phyloP scores from a whole-genome alignment of 1,284 basidiomycete genomes.

The Entoloma clypeatum region DNA sequence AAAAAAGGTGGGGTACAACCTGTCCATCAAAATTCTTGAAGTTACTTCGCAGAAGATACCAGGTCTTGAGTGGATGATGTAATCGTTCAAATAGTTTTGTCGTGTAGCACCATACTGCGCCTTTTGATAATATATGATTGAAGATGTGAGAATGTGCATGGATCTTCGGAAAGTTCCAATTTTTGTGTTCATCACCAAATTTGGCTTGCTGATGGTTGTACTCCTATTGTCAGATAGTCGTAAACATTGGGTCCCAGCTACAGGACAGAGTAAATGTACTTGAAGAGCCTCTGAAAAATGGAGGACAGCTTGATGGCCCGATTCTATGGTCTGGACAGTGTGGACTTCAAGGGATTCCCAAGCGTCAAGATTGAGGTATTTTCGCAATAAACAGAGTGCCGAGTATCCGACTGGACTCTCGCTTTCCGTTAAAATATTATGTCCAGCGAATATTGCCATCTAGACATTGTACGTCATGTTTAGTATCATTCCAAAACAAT shows the following conservation, averaged over 20 bases:
- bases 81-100: neutral
- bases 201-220: neutral
- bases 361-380: neutral
- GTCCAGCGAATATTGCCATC: too few relatives aligned
- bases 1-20: neutral
- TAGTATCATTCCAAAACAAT: too few relatives aligned
- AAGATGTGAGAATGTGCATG: neutral
- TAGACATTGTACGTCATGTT: too few relatives aligned
- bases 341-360: conserved; percentile 2
- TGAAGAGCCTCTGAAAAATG: neutral
- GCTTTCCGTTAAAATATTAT: neutral
- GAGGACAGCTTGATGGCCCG: neutral
- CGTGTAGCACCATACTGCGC: neutral
- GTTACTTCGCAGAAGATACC: neutral
- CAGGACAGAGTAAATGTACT: neutral
- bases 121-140: neutral
- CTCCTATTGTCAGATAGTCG: neutral
- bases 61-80: neutral
- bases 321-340: neutral
- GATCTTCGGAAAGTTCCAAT: neutral
- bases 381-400: neutral
- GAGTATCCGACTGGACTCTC: neutral
- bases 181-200: neutral
- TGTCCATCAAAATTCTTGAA: neutral
- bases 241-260: neutral